Evolutionary conservation across 129 eudicot species (phyloP), one percentile per base, ranked within the genome.

Genomic region (Centella asiatica): DNA sequence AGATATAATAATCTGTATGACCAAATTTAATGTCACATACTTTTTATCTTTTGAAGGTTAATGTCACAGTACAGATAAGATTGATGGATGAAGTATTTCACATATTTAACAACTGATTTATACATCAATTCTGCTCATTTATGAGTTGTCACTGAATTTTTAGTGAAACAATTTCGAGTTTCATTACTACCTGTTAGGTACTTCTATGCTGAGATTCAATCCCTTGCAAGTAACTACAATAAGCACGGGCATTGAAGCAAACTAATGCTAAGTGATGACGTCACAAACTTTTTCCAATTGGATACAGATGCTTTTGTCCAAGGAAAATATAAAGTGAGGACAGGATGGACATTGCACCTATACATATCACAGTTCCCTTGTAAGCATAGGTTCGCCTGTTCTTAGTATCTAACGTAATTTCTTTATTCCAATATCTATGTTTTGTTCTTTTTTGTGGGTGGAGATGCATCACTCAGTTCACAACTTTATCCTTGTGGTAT

Each of bases 351-450:
- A 52, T 80, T 90, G 68, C 97, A 90, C 66, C 53, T 90, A 60
- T 90, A 90, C 72, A 75, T 90, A 62, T 90, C 97, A 64, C 99
- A 87, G 70, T 80, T 85, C 71, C 99, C 99, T 22, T 92, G 99
- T 92, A 78, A 72, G 92, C 70, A 45, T n/a, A n/a, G n/a, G n/a
- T n/a, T 33, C 64, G 55, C 60, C 44, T 24, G 25, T 68, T 59
- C 60, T 40, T 5, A 14, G 22, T 24, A 37, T 53, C 37, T 66
- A n/a, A 34, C 15, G 23, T 15, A 2, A 71, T 53, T 45, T 64
- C 11, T 42, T 23, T n/a, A 29, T 5, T 64, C 20, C 19, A 19
- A 49, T 60, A 4, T n/a, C 44, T 63, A 47, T 68, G 37, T 13
- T 64, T 4, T 40, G 62, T 70, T 47, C 59, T 48, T 61, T 56